Evolutionary conservation across 2,329 filamentous ascomycete species (phyloP).

Genomic region (Colletotrichum acutatum): DNA sequence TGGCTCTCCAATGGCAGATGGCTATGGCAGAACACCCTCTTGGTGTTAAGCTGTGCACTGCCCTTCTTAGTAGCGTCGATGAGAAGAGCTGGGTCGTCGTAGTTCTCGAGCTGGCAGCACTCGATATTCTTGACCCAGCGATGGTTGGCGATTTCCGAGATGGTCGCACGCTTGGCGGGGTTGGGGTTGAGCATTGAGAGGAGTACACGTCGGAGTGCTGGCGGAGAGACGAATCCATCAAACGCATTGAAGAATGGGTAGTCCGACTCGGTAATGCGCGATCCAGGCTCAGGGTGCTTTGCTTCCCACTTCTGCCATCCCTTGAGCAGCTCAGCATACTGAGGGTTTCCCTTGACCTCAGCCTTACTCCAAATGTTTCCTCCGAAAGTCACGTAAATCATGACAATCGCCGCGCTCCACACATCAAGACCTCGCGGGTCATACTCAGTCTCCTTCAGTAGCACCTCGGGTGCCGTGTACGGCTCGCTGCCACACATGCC

Average conservation of each 20-base stretch:
- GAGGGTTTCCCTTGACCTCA: constrained; percentile 66
- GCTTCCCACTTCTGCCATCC: constrained; percentile 77
- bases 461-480: constrained; percentile 88
- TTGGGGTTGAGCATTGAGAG: constrained; percentile 87
- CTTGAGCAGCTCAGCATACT: constrained; percentile 64
- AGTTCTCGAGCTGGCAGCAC: constrained; percentile 80
- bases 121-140: constrained; percentile 81
- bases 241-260: constrained; percentile 75
- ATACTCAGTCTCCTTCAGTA: constrained; percentile 71
- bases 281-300: constrained; percentile 57
- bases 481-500: constrained; percentile 88
- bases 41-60: constrained; percentile 52
- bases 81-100: constrained; percentile 69
- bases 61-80: constrained; percentile 73
- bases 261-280: constrained; percentile 63
- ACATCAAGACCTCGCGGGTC: constrained; percentile 86
- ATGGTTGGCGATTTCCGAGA: constrained; percentile 75
- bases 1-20: constrained; percentile 62
- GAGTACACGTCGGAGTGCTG: constrained; percentile 75
- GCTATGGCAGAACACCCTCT: constrained; percentile 69
- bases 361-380: constrained; percentile 81
- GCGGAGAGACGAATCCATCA: constrained; percentile 73
- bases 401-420: constrained; percentile 87
- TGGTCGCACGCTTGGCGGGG: constrained; percentile 75
- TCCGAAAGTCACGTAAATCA: constrained; percentile 79